These are phyloP conservation scores for Strombidium stylifer DNA, from an alignment of 73 alveolate species.

Conservation along the genomic window DNA sequence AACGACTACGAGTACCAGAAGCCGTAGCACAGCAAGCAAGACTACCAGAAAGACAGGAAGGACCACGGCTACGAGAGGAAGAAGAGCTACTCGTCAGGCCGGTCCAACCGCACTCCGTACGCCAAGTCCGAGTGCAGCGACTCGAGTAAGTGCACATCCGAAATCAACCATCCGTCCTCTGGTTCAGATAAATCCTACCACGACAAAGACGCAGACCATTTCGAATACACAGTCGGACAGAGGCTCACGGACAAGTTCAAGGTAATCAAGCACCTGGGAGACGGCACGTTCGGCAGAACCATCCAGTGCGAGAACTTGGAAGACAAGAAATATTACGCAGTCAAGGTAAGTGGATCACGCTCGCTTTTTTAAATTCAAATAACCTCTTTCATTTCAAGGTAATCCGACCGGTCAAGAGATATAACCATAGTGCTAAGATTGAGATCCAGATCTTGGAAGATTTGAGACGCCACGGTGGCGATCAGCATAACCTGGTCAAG, in stretches of 20 bases:
- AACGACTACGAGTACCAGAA: no score
- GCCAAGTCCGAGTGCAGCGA: no score
- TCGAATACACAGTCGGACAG: constrained; percentile 6
- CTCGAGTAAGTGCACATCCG: no score
- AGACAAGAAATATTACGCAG: constrained; percentile 14
- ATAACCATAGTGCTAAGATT: constrained; percentile 88
- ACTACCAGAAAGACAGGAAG: no score
- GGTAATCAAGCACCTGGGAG: constrained; percentile 68
- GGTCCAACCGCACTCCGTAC: no score
- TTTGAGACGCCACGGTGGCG: constrained; percentile 41
- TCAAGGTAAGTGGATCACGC: background rate
- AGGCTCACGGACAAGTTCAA: background rate
- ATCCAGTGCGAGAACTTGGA: constrained; percentile 46
- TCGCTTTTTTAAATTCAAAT: background rate
- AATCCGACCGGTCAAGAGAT: constrained; percentile 87
- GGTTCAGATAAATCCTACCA: no score
- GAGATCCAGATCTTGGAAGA: constrained; percentile 80
- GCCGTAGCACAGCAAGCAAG: no score
- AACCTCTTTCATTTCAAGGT: constrained; percentile 75
- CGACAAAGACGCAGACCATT: constrained; percentile 42
- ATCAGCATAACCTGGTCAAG: constrained; percentile 16
- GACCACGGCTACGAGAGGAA: no score
- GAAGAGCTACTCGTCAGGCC: no score
- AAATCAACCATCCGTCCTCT: no score
- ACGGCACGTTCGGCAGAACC: constrained; percentile 98